Conservation (phyloP, 441 rosid species). For the Viola pubescens region DNA sequence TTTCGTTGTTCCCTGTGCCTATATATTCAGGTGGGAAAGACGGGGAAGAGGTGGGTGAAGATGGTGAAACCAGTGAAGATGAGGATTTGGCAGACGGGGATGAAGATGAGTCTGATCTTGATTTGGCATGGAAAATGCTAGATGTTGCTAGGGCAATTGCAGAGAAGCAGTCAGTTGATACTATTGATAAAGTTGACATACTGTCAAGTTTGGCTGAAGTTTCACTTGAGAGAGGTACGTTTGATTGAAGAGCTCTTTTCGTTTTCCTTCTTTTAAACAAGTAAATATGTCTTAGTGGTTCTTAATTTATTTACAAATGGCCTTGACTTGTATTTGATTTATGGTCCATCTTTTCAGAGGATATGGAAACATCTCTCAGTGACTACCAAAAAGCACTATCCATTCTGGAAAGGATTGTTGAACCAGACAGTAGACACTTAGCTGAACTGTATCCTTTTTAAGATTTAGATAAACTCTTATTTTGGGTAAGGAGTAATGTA, state of each 20-base stretch:
- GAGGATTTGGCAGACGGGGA: slow-evolving; percentile 64
- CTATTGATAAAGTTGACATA: slow-evolving; percentile 79
- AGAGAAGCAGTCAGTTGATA: slow-evolving; percentile 50
- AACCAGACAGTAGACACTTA: slow-evolving; percentile 68
- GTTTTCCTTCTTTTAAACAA: not conserved
- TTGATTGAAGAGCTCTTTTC: not conserved
- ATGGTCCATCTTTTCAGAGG: slow-evolving; percentile 44
- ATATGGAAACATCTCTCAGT: slow-evolving; percentile 75
- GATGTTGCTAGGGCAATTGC: slow-evolving; percentile 88
- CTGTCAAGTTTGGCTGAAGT: slow-evolving; percentile 75
- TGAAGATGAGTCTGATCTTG: slow-evolving; percentile 88
- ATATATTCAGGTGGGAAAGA: slow-evolving; percentile 29
- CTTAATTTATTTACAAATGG: not conserved
- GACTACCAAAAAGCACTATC: slow-evolving; percentile 74
- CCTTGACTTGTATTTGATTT: not conserved
- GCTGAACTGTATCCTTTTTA: slow-evolving; percentile 90
- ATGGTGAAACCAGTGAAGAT: slow-evolving; percentile 37
- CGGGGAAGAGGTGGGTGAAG: slow-evolving; percentile 28
- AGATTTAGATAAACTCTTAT: slow-evolving; percentile 3
- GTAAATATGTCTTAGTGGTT: not conserved
- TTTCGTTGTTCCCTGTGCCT: slow-evolving; percentile 6
- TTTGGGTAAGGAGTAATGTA: not conserved
- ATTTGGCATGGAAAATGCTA: slow-evolving; percentile 91
- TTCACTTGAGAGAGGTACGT: slow-evolving; percentile 81
- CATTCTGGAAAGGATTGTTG: slow-evolving; percentile 67